phyloP scores from a whole-genome alignment of 352 stramenopile genomes.

The Lagenidium sp. region DNA sequence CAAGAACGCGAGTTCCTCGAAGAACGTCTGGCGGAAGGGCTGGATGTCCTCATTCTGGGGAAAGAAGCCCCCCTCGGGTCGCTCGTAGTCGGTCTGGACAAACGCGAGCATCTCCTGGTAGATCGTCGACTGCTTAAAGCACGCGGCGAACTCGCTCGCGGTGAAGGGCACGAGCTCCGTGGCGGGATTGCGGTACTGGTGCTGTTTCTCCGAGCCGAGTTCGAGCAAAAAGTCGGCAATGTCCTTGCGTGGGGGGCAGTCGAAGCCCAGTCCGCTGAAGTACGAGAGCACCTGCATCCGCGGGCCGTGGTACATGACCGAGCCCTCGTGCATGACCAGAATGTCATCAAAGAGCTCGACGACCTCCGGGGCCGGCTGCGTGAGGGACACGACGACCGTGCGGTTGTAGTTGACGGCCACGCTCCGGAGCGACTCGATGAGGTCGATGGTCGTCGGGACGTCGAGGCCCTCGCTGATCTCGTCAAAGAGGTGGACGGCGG shows the following conservation, averaged over 20 bases:
- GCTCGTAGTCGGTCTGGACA: constrained; percentile 18
- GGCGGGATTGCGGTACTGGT: constrained; percentile 15
- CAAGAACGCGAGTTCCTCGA: constrained; percentile 29
- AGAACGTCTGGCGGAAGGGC: constrained; percentile 42
- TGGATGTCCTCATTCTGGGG: constrained; percentile 9
- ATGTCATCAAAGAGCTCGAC: constrained; percentile 54
- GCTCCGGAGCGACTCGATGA: constrained; percentile 70
- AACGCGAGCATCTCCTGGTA: constrained; percentile 36
- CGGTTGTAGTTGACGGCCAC: constrained; percentile 31
- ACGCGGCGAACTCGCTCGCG: constrained; percentile 32
- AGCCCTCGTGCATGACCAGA: constrained; percentile 37
- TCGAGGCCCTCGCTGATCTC: constrained; percentile 88
- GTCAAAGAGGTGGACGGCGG: constrained; percentile 60
- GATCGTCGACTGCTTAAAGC: constrained; percentile 39
- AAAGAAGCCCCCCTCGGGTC: background rate
- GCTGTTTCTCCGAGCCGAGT: constrained; percentile 20
- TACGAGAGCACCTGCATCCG: constrained; percentile 29
- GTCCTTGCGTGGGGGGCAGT: constrained; percentile 21
- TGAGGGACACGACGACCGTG: constrained; percentile 33
- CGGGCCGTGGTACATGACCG: constrained; percentile 44
- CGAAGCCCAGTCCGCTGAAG: constrained; percentile 39
- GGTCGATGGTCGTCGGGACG: constrained; percentile 78
- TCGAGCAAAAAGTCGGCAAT: constrained; percentile 26
- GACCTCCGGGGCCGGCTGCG: constrained; percentile 34
- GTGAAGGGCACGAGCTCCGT: constrained; percentile 9